Evolutionary conservation across 768 basidiomycete genomes (phyloP).

Genomic region (Sporobolomyces phaffii): DNA sequence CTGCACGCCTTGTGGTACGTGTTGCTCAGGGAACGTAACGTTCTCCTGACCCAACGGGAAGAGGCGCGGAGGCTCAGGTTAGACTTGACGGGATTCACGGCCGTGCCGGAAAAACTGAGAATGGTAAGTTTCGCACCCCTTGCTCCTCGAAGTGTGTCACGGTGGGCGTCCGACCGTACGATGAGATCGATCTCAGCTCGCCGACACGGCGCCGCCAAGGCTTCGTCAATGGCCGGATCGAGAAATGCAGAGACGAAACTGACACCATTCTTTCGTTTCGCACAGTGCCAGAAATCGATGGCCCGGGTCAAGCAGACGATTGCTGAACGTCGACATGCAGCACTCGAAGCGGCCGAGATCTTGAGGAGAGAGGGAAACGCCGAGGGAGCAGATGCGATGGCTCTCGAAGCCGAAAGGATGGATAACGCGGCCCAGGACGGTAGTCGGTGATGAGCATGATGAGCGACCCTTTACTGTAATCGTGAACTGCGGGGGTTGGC

Average conservation of each 20-base stretch:
- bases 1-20: conserved; percentile 94
- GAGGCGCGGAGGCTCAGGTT: conserved; percentile 61
- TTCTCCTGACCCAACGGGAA: conserved; percentile 78
- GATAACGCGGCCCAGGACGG: neutral
- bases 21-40: conserved; percentile 76
- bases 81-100: conserved; percentile 39
- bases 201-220: neutral
- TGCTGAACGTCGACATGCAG: conserved; percentile 80
- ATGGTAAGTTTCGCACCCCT: conserved; percentile 19
- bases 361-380: conserved; percentile 16
- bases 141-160: too few relatives aligned
- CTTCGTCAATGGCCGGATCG: too few relatives aligned
- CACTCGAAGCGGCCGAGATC: conserved; percentile 58
- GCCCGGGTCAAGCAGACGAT: conserved; percentile 89
- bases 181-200: neutral
- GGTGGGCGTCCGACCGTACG: neutral
- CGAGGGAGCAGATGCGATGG: conserved; percentile 1
- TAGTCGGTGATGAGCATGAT: too few relatives aligned
- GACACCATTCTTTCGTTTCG: neutral
- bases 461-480: too few relatives aligned
- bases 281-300: conserved; percentile 85
- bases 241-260: too few relatives aligned
- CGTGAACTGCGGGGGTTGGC: too few relatives aligned
- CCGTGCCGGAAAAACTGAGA: conserved; percentile 30
- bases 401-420: conserved; percentile 2